Base-by-base conservation (phyloP, 140 eudicot genomes). In the Flaveria floridana region DNA sequence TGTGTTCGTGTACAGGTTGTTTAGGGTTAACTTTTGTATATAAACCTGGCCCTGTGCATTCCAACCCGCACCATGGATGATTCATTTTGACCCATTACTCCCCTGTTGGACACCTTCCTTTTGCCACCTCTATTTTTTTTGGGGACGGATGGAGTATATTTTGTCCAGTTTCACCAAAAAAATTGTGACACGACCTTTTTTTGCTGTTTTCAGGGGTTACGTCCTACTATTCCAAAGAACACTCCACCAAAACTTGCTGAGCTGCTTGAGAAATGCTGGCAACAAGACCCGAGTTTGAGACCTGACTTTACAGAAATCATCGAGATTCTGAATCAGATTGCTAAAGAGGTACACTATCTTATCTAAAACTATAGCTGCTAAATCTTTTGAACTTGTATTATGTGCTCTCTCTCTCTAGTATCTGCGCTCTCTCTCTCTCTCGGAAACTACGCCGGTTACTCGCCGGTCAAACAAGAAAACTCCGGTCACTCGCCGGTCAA, bases 201-300 rank as follows among this genome's bases (percentile, higher is more conserved):
- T 65, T 65, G 51, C 30, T 3, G 3, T 19, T 68, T 76, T 64
- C 81, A 93, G 98, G 93, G 93, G 14, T 83, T 93, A 64, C 89
- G 97, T 6, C 98, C 98, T 21, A 88, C 89, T 20, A 90, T 90
- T 68, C 98, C 97, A 4, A 93, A 93, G 79, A 82, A 86, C 75
- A 90, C 96, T 74, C 89, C 78, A 23, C 91, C 96, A 61, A 94
- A 80, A 80, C 89, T 94, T 50, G 47, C 80, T 34, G 94, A 90
- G 80, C 84, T 94, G 85, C 99, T 94, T 51, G 96, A 90, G 83
- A 90, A 82, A 84, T 94, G 99, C 88, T 94, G 99, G 99, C 91
- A 86, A 79, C 93, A 86, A 78, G 97, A 94, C 77, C 96, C 97
- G 28, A 75, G 83, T 61, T 57, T 84, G 77, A 90, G 99, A 88